Evolutionary conservation across 2,329 filamentous ascomycete genomes (phyloP).

Genomic region (Paramyrothecium roridum): DNA sequence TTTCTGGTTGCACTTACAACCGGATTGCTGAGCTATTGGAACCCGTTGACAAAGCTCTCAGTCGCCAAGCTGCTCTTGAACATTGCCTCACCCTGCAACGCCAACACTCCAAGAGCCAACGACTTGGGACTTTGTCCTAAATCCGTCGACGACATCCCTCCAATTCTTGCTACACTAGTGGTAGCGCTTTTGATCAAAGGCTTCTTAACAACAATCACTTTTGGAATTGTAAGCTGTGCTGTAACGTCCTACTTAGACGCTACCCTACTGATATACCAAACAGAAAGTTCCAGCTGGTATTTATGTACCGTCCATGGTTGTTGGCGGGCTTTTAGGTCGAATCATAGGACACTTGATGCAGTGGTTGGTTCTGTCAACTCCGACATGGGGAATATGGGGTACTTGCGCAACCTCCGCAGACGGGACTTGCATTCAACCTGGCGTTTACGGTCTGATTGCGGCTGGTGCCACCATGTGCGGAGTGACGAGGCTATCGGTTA

Average conservation of each 20-base stretch:
- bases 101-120: constrained; percentile 59
- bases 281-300: constrained; percentile 92
- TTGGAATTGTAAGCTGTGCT: constrained; percentile 66
- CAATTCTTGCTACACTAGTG: constrained; percentile 67
- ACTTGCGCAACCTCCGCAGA: constrained; percentile 68
- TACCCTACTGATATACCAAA: not conserved
- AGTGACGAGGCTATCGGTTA: constrained; percentile 89
- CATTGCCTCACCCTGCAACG: constrained; percentile 81
- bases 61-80: constrained; percentile 91
- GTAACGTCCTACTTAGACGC: constrained; percentile 2
- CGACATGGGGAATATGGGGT: constrained; percentile 70
- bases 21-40: constrained; percentile 89
- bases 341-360: constrained; percentile 85
- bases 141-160: constrained; percentile 70
- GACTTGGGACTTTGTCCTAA: constrained; percentile 75
- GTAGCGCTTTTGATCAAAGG: constrained; percentile 88
- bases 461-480: constrained; percentile 98
- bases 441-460: constrained; percentile 93
- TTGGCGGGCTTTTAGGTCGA: constrained; percentile 87
- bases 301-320: constrained; percentile 98
- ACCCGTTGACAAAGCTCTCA: constrained; percentile 80
- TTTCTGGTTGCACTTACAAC: constrained; percentile 82
- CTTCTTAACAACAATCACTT: constrained; percentile 82
- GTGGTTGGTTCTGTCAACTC: constrained; percentile 72
- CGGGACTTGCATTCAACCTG: constrained; percentile 86